Percentiles rank a stretch among this genome's conserved stretches.
Evolutionary conservation across 2,329 filamentous ascomycete species (phyloP).

Genomic region (Colletotrichum sidae): DNA sequence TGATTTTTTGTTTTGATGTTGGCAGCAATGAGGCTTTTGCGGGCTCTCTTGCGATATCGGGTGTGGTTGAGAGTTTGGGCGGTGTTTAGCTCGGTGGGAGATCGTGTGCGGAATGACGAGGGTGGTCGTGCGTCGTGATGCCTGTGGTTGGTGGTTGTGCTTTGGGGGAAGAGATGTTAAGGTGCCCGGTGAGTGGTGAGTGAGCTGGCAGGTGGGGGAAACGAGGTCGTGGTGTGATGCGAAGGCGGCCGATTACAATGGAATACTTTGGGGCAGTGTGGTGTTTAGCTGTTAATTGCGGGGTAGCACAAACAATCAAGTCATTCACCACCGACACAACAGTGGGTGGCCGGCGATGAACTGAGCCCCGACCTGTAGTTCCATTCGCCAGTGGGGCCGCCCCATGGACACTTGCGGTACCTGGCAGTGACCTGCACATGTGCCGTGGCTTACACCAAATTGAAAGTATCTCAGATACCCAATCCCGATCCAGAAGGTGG

Average conservation of each 20-base stretch:
- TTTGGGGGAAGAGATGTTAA: no score
- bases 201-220: conserved; percentile 6
- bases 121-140: no score
- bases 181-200: no score
- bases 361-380: no score
- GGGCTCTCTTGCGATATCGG: not conserved
- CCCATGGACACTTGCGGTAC: no score
- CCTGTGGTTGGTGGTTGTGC: no score
- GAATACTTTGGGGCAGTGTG: conserved; percentile 14
- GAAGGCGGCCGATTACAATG: conserved; percentile 31
- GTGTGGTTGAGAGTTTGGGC: not conserved
- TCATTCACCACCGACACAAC: conserved; percentile 9
- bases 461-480: not conserved
- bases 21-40: not conserved
- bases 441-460: no score
- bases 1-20: not conserved
- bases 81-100: no score
- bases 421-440: no score
- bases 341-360: not conserved
- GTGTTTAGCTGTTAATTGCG: conserved; percentile 31
- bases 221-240: conserved; percentile 20
- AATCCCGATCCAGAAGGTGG: conserved; percentile 10
- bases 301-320: conserved; percentile 7
- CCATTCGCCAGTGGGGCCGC: no score
- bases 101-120: no score